Conservation (phyloP, 2,329 filamentous ascomycete genomes). For the Xylariales sp. region DNA sequence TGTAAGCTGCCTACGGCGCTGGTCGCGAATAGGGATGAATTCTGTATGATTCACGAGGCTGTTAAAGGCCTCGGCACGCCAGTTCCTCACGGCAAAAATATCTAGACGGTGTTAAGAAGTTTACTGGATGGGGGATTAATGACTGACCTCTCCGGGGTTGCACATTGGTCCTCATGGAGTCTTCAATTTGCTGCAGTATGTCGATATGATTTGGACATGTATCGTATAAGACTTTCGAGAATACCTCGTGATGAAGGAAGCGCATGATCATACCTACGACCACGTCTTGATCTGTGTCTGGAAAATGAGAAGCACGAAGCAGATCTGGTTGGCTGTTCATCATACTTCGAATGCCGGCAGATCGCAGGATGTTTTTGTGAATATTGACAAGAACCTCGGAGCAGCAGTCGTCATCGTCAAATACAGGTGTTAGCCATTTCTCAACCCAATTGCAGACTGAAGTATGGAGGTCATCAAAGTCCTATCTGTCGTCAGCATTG, state of each 20-base stretch:
- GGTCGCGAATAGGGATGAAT: conserved; percentile 17
- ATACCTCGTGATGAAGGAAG: neutral
- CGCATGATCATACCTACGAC: neutral
- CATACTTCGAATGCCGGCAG: neutral
- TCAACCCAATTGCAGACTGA: conserved; percentile 31
- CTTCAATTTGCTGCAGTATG: neutral
- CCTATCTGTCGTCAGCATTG: conserved; percentile 18
- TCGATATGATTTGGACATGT: neutral
- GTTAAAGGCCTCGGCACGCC: conserved; percentile 22
- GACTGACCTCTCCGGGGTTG: conserved; percentile 4
- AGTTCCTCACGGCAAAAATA: conserved; percentile 8
- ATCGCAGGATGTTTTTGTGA: conserved; percentile 16
- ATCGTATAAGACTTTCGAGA: neutral
- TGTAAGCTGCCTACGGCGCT: neutral
- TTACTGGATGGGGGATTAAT: neutral
- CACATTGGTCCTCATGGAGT: neutral
- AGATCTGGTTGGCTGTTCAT: neutral
- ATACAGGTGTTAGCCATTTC: conserved; percentile 26
- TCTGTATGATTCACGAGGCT: conserved; percentile 23
- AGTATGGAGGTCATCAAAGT: conserved; percentile 31
- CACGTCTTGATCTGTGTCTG: neutral
- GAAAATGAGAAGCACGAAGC: neutral
- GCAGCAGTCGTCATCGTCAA: conserved; percentile 20
- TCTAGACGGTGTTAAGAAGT: too few species aligned
- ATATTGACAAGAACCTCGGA: conserved; percentile 19